Percentiles rank a stretch among this genome's conserved stretches.
phyloP scores from a whole-genome alignment of 805 yeast species.

The Diddensiella santjacobensis region DNA sequence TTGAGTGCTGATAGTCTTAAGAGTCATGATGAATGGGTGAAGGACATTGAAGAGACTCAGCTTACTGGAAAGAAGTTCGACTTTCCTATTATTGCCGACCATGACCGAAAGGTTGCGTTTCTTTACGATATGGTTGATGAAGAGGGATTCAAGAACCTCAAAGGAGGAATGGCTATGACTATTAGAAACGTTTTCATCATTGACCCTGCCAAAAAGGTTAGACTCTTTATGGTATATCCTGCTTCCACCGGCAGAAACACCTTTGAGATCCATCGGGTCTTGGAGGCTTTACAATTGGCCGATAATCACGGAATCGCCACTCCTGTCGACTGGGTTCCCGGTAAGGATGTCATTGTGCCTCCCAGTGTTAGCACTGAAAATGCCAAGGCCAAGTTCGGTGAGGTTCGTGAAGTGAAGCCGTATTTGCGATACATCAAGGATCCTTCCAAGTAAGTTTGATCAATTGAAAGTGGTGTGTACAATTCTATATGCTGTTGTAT shows the following conservation, averaged over 20 bases:
- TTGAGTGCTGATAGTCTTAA: conserved; percentile 81
- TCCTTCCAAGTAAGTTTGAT: conserved; percentile 14
- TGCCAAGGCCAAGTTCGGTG: conserved; percentile 79
- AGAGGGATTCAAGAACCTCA: conserved; percentile 71
- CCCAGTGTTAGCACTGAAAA: conserved; percentile 77
- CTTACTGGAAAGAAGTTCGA: conserved; percentile 62
- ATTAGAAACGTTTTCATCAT: conserved; percentile 90
- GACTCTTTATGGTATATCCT: conserved; percentile 84
- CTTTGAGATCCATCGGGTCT: conserved; percentile 83
- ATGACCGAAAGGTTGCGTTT: conserved; percentile 77
- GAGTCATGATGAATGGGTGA: conserved; percentile 80
- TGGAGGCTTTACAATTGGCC: conserved; percentile 74
- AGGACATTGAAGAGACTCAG: conserved; percentile 84
- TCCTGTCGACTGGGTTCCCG: conserved; percentile 87
- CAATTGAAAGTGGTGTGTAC: neutral
- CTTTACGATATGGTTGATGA: conserved; percentile 85
- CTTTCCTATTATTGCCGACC: conserved; percentile 91
- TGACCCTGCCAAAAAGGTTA: conserved; percentile 85
- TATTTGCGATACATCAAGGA: conserved; percentile 68
- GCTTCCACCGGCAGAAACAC: conserved; percentile 95
- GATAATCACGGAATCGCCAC: conserved; percentile 83
- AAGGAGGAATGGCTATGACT: conserved; percentile 73
- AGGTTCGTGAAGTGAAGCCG: conserved; percentile 82
- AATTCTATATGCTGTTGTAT: neutral
- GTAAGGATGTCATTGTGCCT: conserved; percentile 90